These are phyloP conservation scores for Zoysia matrella DNA, from an alignment of 202 grass and related monocot genomes.

Conservation along the genomic window DNA sequence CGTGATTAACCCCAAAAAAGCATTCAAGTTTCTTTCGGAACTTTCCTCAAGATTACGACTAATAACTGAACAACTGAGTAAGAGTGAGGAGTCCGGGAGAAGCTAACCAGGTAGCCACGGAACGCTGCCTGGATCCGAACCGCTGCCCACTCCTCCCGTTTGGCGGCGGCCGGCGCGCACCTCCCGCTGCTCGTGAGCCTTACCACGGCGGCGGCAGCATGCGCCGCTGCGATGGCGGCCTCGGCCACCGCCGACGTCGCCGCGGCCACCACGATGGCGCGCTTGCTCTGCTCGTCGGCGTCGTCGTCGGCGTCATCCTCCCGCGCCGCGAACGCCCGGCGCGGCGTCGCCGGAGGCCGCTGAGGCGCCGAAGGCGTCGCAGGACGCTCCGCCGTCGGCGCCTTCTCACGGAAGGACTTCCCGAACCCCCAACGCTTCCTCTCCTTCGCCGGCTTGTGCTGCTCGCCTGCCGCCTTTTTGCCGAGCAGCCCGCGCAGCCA, in stretches of 20 bases:
- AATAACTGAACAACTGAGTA: not conserved
- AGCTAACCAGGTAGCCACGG: slow-evolving; percentile 90
- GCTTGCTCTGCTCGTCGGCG: slow-evolving; percentile 65
- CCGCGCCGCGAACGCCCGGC: slow-evolving; percentile 16
- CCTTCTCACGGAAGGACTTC: slow-evolving; percentile 77
- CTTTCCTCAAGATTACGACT: not conserved
- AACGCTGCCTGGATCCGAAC: slow-evolving; percentile 90
- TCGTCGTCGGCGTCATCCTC: slow-evolving; percentile 36
- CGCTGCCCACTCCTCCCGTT: slow-evolving; percentile 67
- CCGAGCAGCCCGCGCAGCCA: slow-evolving; percentile 81
- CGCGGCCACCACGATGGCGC: slow-evolving; percentile 77
- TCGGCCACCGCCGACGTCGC: slow-evolving; percentile 83
- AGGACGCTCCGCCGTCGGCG: not conserved
- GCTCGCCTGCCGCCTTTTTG: slow-evolving; percentile 47
- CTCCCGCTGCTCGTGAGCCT: slow-evolving; percentile 70
- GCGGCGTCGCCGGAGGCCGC: slow-evolving; percentile 23
- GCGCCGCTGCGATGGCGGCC: slow-evolving; percentile 71
- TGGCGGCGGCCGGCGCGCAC: slow-evolving; percentile 35
- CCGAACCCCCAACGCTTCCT: slow-evolving; percentile 73
- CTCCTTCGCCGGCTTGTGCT: slow-evolving; percentile 42
- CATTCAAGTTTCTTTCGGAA: not conserved
- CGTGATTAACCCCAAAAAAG: not conserved
- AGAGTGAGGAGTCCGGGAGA: not conserved
- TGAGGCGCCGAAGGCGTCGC: slow-evolving; percentile 27
- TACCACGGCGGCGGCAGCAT: slow-evolving; percentile 78